These are phyloP conservation scores for Pulchroboletus neoregius DNA, from an alignment of 1,284 basidiomycete species.

Conservation along the genomic window DNA sequence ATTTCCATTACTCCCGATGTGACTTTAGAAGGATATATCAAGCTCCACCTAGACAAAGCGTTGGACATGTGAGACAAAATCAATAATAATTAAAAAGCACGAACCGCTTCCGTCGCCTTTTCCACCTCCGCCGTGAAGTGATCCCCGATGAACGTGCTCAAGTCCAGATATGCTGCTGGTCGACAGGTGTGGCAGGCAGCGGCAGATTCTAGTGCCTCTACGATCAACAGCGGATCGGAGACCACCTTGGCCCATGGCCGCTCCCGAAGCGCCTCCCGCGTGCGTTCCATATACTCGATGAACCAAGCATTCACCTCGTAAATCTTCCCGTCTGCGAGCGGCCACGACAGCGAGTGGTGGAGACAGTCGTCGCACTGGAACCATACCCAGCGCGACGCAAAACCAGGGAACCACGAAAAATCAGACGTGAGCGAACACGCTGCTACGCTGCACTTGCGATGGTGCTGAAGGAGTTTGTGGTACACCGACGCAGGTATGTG, in stretches of 20 bases:
- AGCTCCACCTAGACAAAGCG: slow-evolving; percentile 29
- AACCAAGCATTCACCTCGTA: slow-evolving; percentile 36
- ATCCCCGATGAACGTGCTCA: slow-evolving; percentile 32
- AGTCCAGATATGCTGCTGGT: slow-evolving; percentile 28
- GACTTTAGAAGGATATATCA: slow-evolving; percentile 29
- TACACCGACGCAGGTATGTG: slow-evolving; percentile 34
- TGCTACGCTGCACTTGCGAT: slow-evolving; percentile 33
- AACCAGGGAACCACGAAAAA: slow-evolving; percentile 36
- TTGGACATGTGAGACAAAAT: slow-evolving; percentile 10
- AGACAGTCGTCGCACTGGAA: slow-evolving; percentile 35
- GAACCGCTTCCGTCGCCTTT: slow-evolving; percentile 28
- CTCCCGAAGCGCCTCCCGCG: slow-evolving; percentile 31
- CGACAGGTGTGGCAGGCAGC: slow-evolving; percentile 28
- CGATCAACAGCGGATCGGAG: slow-evolving; percentile 29
- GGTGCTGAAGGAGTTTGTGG: slow-evolving; percentile 36
- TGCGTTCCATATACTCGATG: slow-evolving; percentile 34
- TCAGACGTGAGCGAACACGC: slow-evolving; percentile 33
- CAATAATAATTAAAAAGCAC: slow-evolving; percentile 13
- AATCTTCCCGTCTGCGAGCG: slow-evolving; percentile 34
- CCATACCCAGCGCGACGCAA: slow-evolving; percentile 38
- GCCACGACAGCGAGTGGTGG: slow-evolving; percentile 33
- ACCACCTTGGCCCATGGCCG: slow-evolving; percentile 32
- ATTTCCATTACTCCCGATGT: slow-evolving; percentile 4
- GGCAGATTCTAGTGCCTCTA: slow-evolving; percentile 30
- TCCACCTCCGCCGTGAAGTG: slow-evolving; percentile 31